These are phyloP conservation scores for Halteria grandinella DNA, from an alignment of 73 alveolate genomes.

Conservation along the genomic window DNA sequence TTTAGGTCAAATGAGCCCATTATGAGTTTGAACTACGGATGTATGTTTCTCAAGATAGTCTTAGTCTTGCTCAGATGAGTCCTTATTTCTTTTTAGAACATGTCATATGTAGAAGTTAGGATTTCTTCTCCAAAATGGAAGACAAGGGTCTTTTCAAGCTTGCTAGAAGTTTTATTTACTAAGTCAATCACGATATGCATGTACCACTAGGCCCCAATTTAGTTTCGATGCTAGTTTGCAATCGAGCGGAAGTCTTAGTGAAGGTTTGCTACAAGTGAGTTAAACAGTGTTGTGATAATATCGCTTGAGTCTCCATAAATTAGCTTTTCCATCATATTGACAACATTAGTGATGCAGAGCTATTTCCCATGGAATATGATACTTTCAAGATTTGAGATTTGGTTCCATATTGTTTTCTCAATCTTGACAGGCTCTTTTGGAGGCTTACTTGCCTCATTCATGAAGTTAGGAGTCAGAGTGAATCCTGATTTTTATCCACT, in stretches of 20 bases:
- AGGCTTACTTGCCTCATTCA: too few species aligned
- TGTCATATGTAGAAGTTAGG: not conserved
- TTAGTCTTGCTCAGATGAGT: conserved; percentile 10
- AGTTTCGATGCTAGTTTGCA: not conserved
- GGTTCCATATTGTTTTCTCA: not conserved
- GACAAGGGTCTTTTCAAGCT: conserved; percentile 7
- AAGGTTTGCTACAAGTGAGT: conserved; percentile 6
- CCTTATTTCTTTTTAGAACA: conserved; percentile 1
- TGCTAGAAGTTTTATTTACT: not conserved
- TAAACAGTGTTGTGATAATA: conserved; percentile 2
- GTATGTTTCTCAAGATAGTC: conserved; percentile 35
- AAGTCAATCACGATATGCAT: conserved; percentile 19
- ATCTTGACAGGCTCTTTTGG: too few species aligned
- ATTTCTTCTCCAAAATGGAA: not conserved
- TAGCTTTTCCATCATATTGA: conserved; percentile 5
- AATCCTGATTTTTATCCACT: too few species aligned
- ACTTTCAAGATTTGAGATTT: not conserved
- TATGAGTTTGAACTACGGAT: conserved; percentile 8
- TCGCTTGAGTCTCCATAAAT: conserved; percentile 48
- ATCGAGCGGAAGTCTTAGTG: conserved; percentile 15
- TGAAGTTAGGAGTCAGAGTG: too few species aligned
- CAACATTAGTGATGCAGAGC: conserved; percentile 6
- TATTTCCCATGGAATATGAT: not conserved
- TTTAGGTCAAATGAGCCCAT: too few species aligned
- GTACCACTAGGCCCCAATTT: conserved; percentile 6